Base-by-base conservation (phyloP, 1,284 basidiomycete genomes). In the Rhodotorula sp. region DNA sequence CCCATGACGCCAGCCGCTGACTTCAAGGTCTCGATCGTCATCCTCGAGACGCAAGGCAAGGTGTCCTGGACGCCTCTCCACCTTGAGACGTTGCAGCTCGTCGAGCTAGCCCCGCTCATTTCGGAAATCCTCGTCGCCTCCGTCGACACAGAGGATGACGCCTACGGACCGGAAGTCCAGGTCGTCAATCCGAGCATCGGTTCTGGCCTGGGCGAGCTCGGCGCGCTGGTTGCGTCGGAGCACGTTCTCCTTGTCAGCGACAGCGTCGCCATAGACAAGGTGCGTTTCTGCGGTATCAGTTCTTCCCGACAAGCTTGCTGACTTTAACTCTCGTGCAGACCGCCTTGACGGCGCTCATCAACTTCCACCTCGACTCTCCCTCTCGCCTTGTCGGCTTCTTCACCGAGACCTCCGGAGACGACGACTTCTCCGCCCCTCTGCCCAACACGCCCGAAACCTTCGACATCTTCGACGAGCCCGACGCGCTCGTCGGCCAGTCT, bases 201-300 rank as follows among this genome's bases (percentile, higher is more conserved):
- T 6, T 60, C 56, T 9, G 71, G 71, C 6, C 30, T 73, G 28
- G 11, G 50, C 13, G 57, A 68, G 30, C 24, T 73, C 7, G 63
- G 34, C 3, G 46, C 47, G n/a, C 30, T 63, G 11, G 63, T 56
- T 28, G 60, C 51, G 48, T 22, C 54, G 6, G 68, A 70, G 37
- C 31, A 50, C 2, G 65, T 73, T 4, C 47, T 73, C 2, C 24
- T 73, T 10, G 26, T 73, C 6, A 70, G 68, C 64, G 71, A 73
- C 48, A 68, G 54, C 54, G 64, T 73, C 26, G n/a, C 48, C 26
- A 52, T 69, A 51, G 71, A 73, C 65, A 70, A 70, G 63, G 71
- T 70, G 26, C 31, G 62, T 28, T 2, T 28, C n/a, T 18, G n/a
- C 15, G 18, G 22, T 13, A 28, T 30, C 16, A 24, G 8, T 54